Base-by-base conservation (phyloP, 305 asterid genomes). In the Rubia balearica region DNA sequence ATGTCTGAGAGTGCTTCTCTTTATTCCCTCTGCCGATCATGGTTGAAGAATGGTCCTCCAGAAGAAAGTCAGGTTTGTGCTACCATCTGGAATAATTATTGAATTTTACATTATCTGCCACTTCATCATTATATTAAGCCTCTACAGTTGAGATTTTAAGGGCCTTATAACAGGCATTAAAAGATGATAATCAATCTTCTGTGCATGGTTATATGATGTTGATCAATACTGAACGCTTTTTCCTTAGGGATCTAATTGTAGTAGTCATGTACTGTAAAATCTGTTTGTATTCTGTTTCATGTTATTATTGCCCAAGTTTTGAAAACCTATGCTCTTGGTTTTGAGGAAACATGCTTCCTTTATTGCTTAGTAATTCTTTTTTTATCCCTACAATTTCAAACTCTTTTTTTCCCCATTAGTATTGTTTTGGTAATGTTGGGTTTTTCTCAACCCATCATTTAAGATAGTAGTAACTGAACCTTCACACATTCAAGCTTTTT, bases 11-110 rank as follows among this genome's bases (percentile, higher is more conserved):
- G 73, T 70, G 81, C 95, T 75, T 88, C 98, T 66, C 78, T 93
- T 63, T 93, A 90, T 80, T 67, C 87, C 76, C 88, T 89, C 61
- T 85, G 94, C 75, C 87, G 97, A 10, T 93, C 97, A 63, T 93
- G 98, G 97, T 82, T 93, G 83, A 88, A 80, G 82, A 93, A 90
- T 77, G 87, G 97, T 73, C 76, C 79, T 76, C 82, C 84, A 73
- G 96, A 87, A 77, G 96, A 83, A 79, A 83, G 77, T 74, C 96
- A 91, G 96, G 98, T 90, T 38, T 80, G 84, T 73, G 59, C 72
- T 69, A 51, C 57, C 22, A 46, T 46, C 27, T 62, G 66, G 21
- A 74, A 21, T 38, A 43, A 1, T 27, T 30, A 21, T 22, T 22
- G 49, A 46, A 9, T 42, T 21, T 43, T 68, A 22, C 64, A 6